Percentiles rank a stretch among this genome's conserved stretches.
phyloP scores from a whole-genome alignment of 1,139 yeast species.

The Yamadazyma dushanensis region DNA sequence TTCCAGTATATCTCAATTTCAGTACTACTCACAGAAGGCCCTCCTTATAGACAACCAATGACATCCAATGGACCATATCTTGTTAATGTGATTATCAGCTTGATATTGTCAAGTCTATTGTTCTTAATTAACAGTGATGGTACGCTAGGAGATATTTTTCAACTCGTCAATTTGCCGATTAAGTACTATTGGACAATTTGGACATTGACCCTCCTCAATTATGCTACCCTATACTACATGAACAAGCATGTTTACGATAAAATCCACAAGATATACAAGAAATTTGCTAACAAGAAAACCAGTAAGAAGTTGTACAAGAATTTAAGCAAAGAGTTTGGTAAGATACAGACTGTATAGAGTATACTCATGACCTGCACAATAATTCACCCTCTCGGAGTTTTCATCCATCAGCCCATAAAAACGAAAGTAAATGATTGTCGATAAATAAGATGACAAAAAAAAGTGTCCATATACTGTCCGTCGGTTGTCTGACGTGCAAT shows the following conservation, averaged over 20 bases:
- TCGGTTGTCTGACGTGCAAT: too few species aligned
- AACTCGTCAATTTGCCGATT: constrained; percentile 61
- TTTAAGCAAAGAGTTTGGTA: constrained; percentile 16
- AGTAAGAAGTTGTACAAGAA: constrained; percentile 47
- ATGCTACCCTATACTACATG: constrained; percentile 38
- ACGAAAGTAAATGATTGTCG: too few species aligned
- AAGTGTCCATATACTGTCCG: too few species aligned
- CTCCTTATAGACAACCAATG: constrained; percentile 89
- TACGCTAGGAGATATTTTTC: constrained; percentile 67
- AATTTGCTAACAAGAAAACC: constrained; percentile 19
- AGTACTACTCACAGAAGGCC: constrained; percentile 80
- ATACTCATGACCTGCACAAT: not conserved
- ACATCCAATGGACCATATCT: constrained; percentile 70
- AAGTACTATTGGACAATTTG: constrained; percentile 54
- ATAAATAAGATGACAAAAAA: too few species aligned
- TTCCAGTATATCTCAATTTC: constrained; percentile 90
- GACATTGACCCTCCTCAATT: constrained; percentile 49
- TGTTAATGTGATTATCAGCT: constrained; percentile 53
- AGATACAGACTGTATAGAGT: constrained; percentile 2
- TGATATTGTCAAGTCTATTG: constrained; percentile 47
- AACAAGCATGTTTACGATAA: constrained; percentile 34
- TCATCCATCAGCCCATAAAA: not conserved
- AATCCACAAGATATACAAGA: constrained; percentile 33
- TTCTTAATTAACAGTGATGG: constrained; percentile 53
- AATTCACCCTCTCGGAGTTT: constrained; percentile 4